Base-by-base conservation (phyloP, 768 basidiomycete genomes). In the Mycena rosella region DNA sequence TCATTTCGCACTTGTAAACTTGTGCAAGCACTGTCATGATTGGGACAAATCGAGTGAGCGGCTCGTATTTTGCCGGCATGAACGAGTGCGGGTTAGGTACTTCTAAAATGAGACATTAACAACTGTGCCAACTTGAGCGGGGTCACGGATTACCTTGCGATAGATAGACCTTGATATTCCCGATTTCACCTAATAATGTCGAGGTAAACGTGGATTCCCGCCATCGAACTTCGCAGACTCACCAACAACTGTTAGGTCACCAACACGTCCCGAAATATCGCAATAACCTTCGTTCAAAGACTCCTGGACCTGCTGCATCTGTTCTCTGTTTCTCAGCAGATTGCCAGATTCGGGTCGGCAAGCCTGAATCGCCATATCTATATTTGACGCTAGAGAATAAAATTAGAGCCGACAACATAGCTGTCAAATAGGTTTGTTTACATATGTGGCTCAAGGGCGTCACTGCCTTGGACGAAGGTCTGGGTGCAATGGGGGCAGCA, bases 211-310 rank as follows among this genome's bases (percentile, higher is more conserved):
- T 67, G 27, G 47, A 49, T 51, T 54, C 20, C 52, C 17, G 64
- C 1, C 48, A 42, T 20, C 27, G 26, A 49, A 10, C 38, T n/a
- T 34, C 32, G 60, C 13, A 29, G 49, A 18, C 85, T 51, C 68
- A 89, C 92, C 93, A n/a, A 90, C 81, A 45, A 85, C 77, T 34
- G 81, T 84, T 59, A 95, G 78, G 74, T 93, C 86, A 10, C 86
- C 87, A 20, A 82, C 82, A 48, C 85, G 81, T 1, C 91, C 93
- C 55, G 89, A 90, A 15, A 90, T 78, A 76, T 96, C 94, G 69
- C 94, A 95, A 73, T 95, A 96, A 3, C 92, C 91, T 68, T 94
- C 92, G 68, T 93, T 83, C n/a, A 92, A 74, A 10, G 89, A 88
- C 74, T 94, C 93, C 70, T 87, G 91, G 34, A 96, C 87, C 53